Base-by-base conservation (phyloP, 2,329 filamentous ascomycete genomes). In the Leptographium lundbergii region DNA sequence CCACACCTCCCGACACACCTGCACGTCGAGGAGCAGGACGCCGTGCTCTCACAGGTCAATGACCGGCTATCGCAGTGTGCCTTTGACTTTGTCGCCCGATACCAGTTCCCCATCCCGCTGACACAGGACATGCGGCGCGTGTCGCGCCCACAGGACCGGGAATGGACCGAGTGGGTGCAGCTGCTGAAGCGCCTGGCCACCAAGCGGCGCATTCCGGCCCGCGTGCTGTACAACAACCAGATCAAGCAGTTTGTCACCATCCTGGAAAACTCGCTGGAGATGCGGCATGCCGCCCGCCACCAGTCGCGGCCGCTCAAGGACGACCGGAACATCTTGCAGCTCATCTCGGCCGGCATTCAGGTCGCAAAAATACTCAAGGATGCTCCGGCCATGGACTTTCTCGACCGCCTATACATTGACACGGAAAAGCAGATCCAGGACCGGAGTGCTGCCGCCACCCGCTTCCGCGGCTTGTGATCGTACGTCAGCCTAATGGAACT, bases 121-220 rank as follows among this genome's bases (percentile, higher is more conserved):
- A 88, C 89, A 60, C 82, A 87, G 70, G 88, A 92, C 70, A 91
- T 91, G 81, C 81, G 88, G 65, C 86, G 86, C 1, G 79, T 91
- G 57, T 84, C 87, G 69, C 76, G 84, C 53, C 84, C 88, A 36
- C 84, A 85, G 67, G 88, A 91, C 72, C 81, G 88, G 62, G 89
- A 94, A 71, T 95, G 89, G 89, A 92, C 88, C 53, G 89, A 95
- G 73, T 95, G 89, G 89, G 89, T 92, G 59, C 90, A 91, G 71
- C 80, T 95, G 60, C 77, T 95, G 65, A 94, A 94, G 74, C 81
- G 89, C 56, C 80, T 95, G 60, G 89, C 89, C 36, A 95, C 89
- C 39, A 94, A 92, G 75, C 81, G 89, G 64, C 84, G 89, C 62
- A 92, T 95, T 65, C 89, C 89, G 6, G 88, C 89, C 54, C 80